Conservation (phyloP, 1,139 yeast genomes). For the Saccharomyces hybrid region DNA sequence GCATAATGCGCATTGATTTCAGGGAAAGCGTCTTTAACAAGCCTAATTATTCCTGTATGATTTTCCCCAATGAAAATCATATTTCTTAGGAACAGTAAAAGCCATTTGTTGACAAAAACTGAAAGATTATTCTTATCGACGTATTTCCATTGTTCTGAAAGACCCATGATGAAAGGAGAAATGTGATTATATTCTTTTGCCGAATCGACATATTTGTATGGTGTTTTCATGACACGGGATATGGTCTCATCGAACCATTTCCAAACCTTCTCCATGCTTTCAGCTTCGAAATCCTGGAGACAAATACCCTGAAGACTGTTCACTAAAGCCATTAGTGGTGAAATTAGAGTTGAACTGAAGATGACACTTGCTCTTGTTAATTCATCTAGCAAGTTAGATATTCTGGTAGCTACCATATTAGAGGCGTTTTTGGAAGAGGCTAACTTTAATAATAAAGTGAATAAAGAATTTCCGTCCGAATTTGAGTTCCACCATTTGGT, state of each 20-base stretch:
- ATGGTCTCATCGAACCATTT: conserved; percentile 64
- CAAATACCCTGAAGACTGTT: conserved; percentile 33
- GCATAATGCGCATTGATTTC: conserved; percentile 11
- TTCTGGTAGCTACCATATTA: conserved; percentile 30
- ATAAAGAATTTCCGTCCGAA: conserved; percentile 42
- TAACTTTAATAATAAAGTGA: conserved; percentile 51
- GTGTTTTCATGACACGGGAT: conserved; percentile 60
- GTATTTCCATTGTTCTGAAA: conserved; percentile 68
- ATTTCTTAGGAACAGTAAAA: conserved; percentile 40
- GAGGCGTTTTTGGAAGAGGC: conserved; percentile 35
- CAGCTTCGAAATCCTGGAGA: conserved; percentile 9
- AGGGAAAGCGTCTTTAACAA: conserved; percentile 27
- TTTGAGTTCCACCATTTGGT: conserved; percentile 62
- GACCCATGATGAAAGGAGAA: conserved; percentile 61
- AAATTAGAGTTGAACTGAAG: conserved; percentile 41
- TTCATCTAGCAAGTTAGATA: conserved; percentile 35
- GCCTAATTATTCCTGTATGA: conserved; percentile 28
- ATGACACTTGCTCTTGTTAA: conserved; percentile 41
- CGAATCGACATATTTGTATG: conserved; percentile 75
- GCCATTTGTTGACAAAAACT: conserved; percentile 42
- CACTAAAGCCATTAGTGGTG: conserved; percentile 41
- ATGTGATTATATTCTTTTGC: conserved; percentile 40
- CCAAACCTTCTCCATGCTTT: conserved; percentile 39
- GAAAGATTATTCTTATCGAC: conserved; percentile 33
- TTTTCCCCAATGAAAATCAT: conserved; percentile 52